Base-by-base conservation (phyloP, 805 yeast genomes). In the Diddensiella caesifluorescens region DNA sequence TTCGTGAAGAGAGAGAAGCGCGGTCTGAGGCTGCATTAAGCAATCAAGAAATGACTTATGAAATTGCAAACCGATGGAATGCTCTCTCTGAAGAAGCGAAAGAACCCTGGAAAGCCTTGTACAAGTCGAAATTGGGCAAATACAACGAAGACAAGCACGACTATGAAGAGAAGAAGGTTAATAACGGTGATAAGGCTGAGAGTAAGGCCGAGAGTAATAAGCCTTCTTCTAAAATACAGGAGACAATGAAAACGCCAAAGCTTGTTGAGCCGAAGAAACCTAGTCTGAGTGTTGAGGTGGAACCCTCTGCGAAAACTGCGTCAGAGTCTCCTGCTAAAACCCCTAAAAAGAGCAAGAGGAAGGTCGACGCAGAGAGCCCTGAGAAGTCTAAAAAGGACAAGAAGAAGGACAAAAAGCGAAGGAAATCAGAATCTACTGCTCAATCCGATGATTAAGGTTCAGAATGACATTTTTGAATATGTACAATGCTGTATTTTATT, bases 61-160 rank as follows among this genome's bases (percentile, higher is more conserved):
- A 79, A 54, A 81, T 88, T 51, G 79, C 92, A 35, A 78, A 75
- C 55, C 74, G 79, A 55, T 90, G 97, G 97, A 76, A 77, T 52
- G 74, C 69, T 28, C 65, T 89, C 58, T 60, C 80, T 38, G 83
- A 76, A n/a, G 73, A 65, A 15, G 90, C 81, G 57, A 84, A 83
- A 62, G 75, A 70, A 37, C 73, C 73, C 53, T 84, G 92, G 81
- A 81, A 83, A 60, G 75, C 48, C 65, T 71, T 44, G 30, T 72
- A 74, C 57, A 59, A 59, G 39, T 64, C 63, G 38, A 72, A 73
- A 46, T 55, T 73, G 44, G 67, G 59, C 36, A 58, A 54, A 32
- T 77, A 76, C 57, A 73, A 71, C 45, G 59, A 46, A 20, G 65
- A 62, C 39, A 73, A 73, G 57, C 70, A 65, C 44, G 66, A 61